Conservation (phyloP, 768 basidiomycete species). For the Fibroporia radiculosa region DNA sequence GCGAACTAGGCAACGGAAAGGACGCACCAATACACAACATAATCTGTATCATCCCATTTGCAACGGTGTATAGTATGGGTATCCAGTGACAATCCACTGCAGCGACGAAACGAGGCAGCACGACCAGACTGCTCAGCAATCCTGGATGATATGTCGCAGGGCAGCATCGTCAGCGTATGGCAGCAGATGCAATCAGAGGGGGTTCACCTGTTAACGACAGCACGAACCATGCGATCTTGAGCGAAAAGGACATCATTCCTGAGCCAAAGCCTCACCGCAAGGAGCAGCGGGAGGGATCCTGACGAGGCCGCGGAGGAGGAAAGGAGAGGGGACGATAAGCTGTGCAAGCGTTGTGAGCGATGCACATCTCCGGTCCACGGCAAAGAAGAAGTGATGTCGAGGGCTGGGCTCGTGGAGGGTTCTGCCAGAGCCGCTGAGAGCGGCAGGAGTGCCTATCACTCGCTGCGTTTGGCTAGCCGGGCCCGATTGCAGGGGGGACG, state of each 20-base stretch:
- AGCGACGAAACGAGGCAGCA: slow-evolving; percentile 37
- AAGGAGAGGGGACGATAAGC: not conserved
- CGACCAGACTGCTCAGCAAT: slow-evolving; percentile 40
- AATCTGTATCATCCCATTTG: slow-evolving; percentile 44
- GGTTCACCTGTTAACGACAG: slow-evolving; percentile 45
- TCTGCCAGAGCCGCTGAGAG: too few species aligned
- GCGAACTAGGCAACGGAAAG: too few species aligned
- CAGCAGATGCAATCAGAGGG: not conserved
- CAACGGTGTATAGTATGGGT: slow-evolving; percentile 39
- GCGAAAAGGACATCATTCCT: slow-evolving; percentile 46
- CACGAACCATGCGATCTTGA: slow-evolving; percentile 52
- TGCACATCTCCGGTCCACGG: too few species aligned
- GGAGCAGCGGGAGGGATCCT: not conserved
- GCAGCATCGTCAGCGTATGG: slow-evolving; percentile 1
- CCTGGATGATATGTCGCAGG: slow-evolving; percentile 33
- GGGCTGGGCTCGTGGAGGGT: too few species aligned
- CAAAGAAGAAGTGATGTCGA: too few species aligned
- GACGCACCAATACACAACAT: slow-evolving; percentile 52
- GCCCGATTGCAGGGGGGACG: too few species aligned
- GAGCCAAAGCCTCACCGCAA: slow-evolving; percentile 4
- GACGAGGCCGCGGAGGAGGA: not conserved
- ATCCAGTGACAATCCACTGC: slow-evolving; percentile 40
- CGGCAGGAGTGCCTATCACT: too few species aligned
- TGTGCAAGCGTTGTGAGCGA: not conserved
- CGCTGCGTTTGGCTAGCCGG: too few species aligned